Evolutionary conservation across 371 early-diverging fungal species (phyloP).

Genomic region (Rhizopus stolonifer): DNA sequence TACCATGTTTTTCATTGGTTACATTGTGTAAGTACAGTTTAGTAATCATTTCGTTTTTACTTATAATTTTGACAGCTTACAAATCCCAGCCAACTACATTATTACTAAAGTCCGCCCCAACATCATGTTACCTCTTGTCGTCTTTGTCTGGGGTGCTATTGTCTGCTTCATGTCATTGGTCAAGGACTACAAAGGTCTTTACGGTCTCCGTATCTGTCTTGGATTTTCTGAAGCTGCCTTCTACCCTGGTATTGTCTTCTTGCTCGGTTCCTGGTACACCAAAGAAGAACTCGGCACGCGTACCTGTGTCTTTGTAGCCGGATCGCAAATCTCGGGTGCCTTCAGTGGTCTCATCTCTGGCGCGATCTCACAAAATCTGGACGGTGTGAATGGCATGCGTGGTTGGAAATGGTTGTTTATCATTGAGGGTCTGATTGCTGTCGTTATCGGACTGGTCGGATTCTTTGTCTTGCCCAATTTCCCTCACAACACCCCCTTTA

Average conservation of each 20-base stretch:
- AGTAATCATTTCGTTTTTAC: not conserved
- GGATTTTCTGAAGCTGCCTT: constrained; percentile 71
- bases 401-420: constrained; percentile 67
- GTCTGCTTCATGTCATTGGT: constrained; percentile 60
- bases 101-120: constrained; percentile 55
- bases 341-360: constrained; percentile 64
- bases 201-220: constrained; percentile 62
- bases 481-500: constrained; percentile 51
- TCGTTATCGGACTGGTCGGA: constrained; percentile 41
- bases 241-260: constrained; percentile 73
- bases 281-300: constrained; percentile 75
- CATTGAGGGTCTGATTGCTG: constrained; percentile 54
- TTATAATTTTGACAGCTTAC: constrained; percentile 20
- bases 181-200: constrained; percentile 42
- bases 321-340: constrained; percentile 65
- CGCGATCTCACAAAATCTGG: constrained; percentile 35
- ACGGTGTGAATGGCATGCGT: constrained; percentile 45
- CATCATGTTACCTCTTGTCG: constrained; percentile 58
- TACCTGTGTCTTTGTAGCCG: constrained; percentile 66
- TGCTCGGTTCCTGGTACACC: constrained; percentile 78
- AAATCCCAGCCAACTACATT: constrained; percentile 49
- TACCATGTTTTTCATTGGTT: constrained; percentile 73
- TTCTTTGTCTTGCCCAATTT: constrained; percentile 58
- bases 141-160: constrained; percentile 64
- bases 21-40: constrained; percentile 70